Percentiles rank a stretch among this genome's conserved stretches.
Conservation (phyloP, 1,284 basidiomycete genomes). For the Naganishia albida region DNA sequence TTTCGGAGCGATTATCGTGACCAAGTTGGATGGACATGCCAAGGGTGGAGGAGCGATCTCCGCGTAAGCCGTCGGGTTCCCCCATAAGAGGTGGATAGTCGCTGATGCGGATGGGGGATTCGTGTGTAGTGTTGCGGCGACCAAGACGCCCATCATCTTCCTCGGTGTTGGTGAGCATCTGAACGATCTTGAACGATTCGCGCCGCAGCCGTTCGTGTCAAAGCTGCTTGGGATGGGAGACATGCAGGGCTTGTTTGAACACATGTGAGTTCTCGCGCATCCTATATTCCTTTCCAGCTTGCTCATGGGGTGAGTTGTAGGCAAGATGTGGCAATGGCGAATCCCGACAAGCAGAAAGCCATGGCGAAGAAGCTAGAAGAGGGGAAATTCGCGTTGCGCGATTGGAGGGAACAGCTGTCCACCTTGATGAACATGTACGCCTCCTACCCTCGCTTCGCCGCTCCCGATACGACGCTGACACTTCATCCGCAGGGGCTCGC, state of each 20-base stretch:
- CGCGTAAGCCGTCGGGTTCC: conserved; percentile 65
- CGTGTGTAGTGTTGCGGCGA: conserved; percentile 81
- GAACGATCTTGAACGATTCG: conserved; percentile 92
- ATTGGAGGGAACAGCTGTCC: conserved; percentile 96
- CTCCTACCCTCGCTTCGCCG: conserved; percentile 3
- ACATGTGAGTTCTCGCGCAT: conserved; percentile 64
- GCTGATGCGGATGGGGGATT: conserved; percentile 17
- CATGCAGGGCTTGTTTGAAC: conserved; percentile 94
- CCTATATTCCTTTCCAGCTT: not conserved
- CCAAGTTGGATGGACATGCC: conserved; percentile 99
- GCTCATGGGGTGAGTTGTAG: conserved; percentile 33
- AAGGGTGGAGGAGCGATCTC: conserved; percentile 99
- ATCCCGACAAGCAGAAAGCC: conserved; percentile 95
- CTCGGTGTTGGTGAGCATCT: conserved; percentile 97
- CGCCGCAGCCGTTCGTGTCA: conserved; percentile 95
- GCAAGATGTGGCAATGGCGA: conserved; percentile 86
- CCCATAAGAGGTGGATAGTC: not conserved
- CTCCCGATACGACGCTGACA: not conserved
- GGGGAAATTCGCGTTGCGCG: conserved; percentile 92
- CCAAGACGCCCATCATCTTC: conserved; percentile 97
- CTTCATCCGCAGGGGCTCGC: conserved; percentile 74
- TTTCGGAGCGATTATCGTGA: conserved; percentile 98
- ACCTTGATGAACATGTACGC: conserved; percentile 96
- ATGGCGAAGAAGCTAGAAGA: conserved; percentile 98
- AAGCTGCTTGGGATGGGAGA: conserved; percentile 95